phyloP scores from a whole-genome alignment of 768 basidiomycete species.

The Auriscalpium orientale region DNA sequence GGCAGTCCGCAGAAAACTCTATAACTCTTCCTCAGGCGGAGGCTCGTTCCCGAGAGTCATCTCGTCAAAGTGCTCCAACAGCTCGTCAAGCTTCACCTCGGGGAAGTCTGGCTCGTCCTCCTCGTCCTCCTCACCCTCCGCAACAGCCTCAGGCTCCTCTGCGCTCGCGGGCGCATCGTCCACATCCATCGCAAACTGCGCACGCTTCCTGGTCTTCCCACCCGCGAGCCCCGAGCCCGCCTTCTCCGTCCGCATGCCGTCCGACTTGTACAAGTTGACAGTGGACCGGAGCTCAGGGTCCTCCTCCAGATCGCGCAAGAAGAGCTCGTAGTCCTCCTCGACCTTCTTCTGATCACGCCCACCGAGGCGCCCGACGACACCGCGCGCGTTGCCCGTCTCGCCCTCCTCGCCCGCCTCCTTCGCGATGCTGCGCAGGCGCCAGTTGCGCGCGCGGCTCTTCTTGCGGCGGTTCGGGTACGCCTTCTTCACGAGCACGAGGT shows the following conservation, averaged over 20 bases:
- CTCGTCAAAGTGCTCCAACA: constrained; percentile 89
- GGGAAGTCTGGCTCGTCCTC: constrained; percentile 83
- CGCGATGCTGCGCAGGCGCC: constrained; percentile 88
- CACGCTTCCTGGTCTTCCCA: constrained; percentile 34
- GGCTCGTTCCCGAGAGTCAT: constrained; percentile 57
- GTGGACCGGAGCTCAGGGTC: constrained; percentile 84
- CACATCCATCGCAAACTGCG: constrained; percentile 62
- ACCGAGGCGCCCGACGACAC: constrained; percentile 86
- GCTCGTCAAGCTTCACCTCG: constrained; percentile 73
- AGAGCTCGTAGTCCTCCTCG: constrained; percentile 94
- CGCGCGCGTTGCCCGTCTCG: constrained; percentile 67
- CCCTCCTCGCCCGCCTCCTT: constrained; percentile 87
- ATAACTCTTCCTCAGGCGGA: too few species aligned
- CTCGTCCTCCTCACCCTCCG: constrained; percentile 25
- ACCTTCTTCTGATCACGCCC: constrained; percentile 89
- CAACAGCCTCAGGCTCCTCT: constrained; percentile 18
- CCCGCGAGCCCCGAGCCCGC: constrained; percentile 31
- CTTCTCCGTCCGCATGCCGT: constrained; percentile 33
- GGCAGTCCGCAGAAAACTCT: too few species aligned
- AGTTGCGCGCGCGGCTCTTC: constrained; percentile 77
- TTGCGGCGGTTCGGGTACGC: constrained; percentile 90
- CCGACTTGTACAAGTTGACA: constrained; percentile 80
- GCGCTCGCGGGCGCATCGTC: constrained; percentile 35
- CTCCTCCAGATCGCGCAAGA: constrained; percentile 90
- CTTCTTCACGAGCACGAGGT: constrained; percentile 92